Base-by-base conservation (phyloP, 2,329 filamentous ascomycete genomes). In the Keithomyces neogunnii region DNA sequence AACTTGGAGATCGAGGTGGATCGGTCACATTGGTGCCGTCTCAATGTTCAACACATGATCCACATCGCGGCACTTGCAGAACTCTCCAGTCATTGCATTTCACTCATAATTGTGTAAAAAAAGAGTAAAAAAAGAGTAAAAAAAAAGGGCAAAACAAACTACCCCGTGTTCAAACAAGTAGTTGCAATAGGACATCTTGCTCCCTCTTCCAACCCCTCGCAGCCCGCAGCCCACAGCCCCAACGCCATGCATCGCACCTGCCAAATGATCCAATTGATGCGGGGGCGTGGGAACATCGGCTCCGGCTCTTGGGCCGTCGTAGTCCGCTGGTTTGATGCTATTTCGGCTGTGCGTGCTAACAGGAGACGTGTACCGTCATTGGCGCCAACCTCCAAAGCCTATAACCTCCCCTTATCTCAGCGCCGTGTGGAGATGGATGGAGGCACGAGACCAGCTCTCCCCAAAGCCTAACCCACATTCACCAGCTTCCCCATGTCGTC, bases 401-500 rank as follows among this genome's bases (percentile, higher is more conserved):
- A 35, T 40, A 19, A 49, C 42, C 31, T 35, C 50, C 13, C n/a
- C 31, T 11, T 11, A 19, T 43, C 42, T 31, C n/a, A 4, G 29
- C 31, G 44, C 45, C 39, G 19, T 8, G 51, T 53, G 51, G 51
- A 36, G 51, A 50, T 50, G 3, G 7, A 36, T 1, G 38, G 43
- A 47, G 47, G 47, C 51, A 53, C 48, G 51, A 50, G 47, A 50
- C 47, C 38, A 39, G 38, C 47, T 47, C 47, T 47, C 47, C 42
- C 11, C 38, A 47, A 47, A 29, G 43, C 47, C 36, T 11, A 42
- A 26, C 36, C 38, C 2, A 5, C 5, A 40, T 40, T 19, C 28
- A 45, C 35, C 40, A 47, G 47, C 38, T 33, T n/a, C 31, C 40
- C 45, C 29, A n/a, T 8, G 19, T 28, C 40, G 33, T 31, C 26